Evolutionary conservation across 1,284 basidiomycete species (phyloP).

Genomic region (Agroathelia rolfsii): DNA sequence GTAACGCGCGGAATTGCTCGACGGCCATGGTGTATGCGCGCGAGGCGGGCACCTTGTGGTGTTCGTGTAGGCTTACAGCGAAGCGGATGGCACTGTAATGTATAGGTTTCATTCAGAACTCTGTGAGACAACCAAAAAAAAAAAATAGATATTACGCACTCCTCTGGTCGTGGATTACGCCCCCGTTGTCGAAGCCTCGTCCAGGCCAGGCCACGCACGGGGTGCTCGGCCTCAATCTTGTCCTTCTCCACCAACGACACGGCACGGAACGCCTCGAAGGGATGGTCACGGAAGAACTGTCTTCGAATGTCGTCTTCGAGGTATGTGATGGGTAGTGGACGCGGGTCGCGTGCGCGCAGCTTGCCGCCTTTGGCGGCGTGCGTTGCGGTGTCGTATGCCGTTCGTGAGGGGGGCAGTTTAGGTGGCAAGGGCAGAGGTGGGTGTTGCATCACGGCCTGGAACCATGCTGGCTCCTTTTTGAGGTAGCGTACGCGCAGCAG

Average conservation of each 20-base stretch:
- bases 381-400: conserved; percentile 36
- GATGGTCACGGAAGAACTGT: conserved; percentile 94
- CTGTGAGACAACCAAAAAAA: conserved; percentile 6
- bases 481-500: conserved; percentile 68
- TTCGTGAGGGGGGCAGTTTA: conserved; percentile 53
- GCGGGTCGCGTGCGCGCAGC: conserved; percentile 36
- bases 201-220: conserved; percentile 58
- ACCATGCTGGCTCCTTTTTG: conserved; percentile 74
- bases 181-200: conserved; percentile 70
- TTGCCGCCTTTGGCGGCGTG: conserved; percentile 22
- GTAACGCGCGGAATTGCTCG: conserved; percentile 80
- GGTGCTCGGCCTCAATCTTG: conserved; percentile 44
- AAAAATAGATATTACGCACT: conserved; percentile 47
- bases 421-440: conserved; percentile 83
- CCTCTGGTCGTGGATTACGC: conserved; percentile 79
- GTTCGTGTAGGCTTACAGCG: conserved; percentile 66
- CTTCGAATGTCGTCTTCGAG: conserved; percentile 79
- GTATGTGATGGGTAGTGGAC: conserved; percentile 65
- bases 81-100: conserved; percentile 67
- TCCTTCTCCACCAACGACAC: conserved; percentile 68
- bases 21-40: conserved; percentile 76
- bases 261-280: conserved; percentile 89
- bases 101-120: conserved; percentile 11
- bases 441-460: conserved; percentile 75
- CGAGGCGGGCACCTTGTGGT: conserved; percentile 59